Evolutionary conservation across 345 rosid species (phyloP).

Genomic region (Clausena lansium): DNA sequence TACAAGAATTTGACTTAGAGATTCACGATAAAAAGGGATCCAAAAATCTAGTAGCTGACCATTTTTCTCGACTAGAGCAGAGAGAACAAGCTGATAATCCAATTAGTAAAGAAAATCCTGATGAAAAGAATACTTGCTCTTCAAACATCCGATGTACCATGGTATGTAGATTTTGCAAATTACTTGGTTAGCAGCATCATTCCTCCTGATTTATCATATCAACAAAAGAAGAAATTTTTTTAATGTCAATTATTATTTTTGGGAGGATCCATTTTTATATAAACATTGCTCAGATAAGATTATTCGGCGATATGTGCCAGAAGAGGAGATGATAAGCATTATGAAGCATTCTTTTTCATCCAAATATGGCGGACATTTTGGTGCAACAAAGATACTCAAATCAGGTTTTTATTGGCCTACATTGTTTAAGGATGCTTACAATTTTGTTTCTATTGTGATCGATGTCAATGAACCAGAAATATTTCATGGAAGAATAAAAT

Average conservation of each 20-base stretch:
- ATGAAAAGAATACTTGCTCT: not conserved
- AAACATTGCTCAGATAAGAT: not conserved
- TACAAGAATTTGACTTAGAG: not conserved
- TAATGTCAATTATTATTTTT: not conserved
- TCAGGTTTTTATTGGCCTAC: no score
- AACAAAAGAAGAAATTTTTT: not conserved
- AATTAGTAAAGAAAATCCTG: not conserved
- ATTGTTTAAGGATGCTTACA: no score
- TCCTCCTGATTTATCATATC: not conserved
- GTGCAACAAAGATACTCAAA: no score
- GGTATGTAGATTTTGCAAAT: not conserved
- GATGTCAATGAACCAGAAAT: no score
- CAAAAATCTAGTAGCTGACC: not conserved
- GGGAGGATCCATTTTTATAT: not conserved
- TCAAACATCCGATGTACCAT: accelerated
- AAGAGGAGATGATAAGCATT: no score
- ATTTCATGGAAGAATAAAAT: no score
- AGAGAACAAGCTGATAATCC: no score
- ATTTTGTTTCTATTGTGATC: no score
- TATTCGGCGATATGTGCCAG: not conserved
- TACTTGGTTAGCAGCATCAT: not conserved
- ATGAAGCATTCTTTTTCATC: no score
- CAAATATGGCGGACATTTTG: no score
- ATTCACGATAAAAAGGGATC: not conserved
- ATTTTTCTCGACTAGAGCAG: not conserved